phyloP scores from a whole-genome alignment of 2,329 filamentous ascomycete genomes.

The Botrytis elliptica region DNA sequence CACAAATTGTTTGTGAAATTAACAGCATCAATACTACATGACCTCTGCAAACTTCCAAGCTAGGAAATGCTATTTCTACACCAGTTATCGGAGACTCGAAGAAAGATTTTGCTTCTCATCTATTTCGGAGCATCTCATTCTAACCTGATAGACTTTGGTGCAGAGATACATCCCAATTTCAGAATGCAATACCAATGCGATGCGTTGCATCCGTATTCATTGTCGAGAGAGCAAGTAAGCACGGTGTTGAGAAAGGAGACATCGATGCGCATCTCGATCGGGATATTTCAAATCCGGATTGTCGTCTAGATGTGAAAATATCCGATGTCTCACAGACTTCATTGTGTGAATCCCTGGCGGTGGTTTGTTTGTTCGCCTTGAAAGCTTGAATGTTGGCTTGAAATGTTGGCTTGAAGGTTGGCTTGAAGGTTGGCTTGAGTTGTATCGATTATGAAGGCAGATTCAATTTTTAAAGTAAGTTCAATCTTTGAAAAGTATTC shows the following conservation, averaged over 20 bases:
- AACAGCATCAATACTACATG: background rate
- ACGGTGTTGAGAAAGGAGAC: background rate
- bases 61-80: too few species aligned
- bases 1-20: background rate
- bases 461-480: too few species aligned
- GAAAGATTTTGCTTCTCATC: background rate
- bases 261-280: too few species aligned
- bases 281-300: background rate
- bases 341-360: background rate
- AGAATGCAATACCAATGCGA: background rate
- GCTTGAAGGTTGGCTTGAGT: too few species aligned
- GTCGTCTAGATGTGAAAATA: background rate
- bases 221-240: background rate
- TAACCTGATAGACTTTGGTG: background rate
- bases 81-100: background rate
- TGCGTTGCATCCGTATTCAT: background rate
- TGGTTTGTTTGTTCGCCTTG: background rate
- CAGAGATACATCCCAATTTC: background rate
- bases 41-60: background rate
- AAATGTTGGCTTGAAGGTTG: too few species aligned
- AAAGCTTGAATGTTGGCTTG: background rate
- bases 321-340: background rate
- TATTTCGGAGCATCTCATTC: background rate
- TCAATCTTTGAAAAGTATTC: background rate
- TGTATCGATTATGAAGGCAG: too few species aligned